These are phyloP conservation scores for Tricholoma saponaceum DNA, from an alignment of 768 basidiomycete genomes.

Conservation along the genomic window DNA sequence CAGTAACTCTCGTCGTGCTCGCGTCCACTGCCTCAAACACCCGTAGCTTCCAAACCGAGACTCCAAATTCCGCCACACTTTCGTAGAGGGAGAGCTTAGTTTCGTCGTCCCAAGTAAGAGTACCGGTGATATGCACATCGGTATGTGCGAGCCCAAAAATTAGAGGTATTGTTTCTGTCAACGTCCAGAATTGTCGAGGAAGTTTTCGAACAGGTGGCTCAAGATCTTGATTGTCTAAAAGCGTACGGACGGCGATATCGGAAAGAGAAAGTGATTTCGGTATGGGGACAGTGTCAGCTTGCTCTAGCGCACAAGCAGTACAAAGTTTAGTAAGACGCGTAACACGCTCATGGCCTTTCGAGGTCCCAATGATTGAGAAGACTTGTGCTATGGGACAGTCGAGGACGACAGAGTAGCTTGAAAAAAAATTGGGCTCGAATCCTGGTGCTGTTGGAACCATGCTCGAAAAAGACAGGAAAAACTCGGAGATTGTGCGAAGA, in stretches of 20 bases:
- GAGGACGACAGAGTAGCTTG: conserved; percentile 22
- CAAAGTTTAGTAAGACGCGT: conserved; percentile 27
- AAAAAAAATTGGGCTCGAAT: conserved; percentile 26
- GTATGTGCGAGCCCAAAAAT: conserved; percentile 25
- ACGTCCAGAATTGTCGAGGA: conserved; percentile 25
- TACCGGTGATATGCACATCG: conserved; percentile 24
- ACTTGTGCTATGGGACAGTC: conserved; percentile 23
- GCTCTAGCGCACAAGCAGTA: conserved; percentile 21
- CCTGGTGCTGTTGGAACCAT: conserved; percentile 4
- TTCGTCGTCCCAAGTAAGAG: conserved; percentile 29
- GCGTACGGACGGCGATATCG: conserved; percentile 13
- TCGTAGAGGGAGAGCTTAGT: conserved; percentile 26
- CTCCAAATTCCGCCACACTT: conserved; percentile 14
- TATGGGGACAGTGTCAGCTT: conserved; percentile 20
- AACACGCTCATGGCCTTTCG: conserved; percentile 28
- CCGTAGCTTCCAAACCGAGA: conserved; percentile 28
- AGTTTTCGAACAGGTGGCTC: conserved; percentile 5
- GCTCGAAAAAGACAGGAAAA: no score
- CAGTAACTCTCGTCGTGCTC: conserved; percentile 26
- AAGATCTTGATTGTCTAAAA: not conserved
- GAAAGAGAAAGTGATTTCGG: conserved; percentile 7
- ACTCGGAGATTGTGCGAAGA: no score
- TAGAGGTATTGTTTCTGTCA: conserved; percentile 29
- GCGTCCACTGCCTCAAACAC: conserved; percentile 22
- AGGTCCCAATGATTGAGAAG: conserved; percentile 24